Conservation (phyloP, 78 protist species). For the Polysphondylium violaceum region DNA sequence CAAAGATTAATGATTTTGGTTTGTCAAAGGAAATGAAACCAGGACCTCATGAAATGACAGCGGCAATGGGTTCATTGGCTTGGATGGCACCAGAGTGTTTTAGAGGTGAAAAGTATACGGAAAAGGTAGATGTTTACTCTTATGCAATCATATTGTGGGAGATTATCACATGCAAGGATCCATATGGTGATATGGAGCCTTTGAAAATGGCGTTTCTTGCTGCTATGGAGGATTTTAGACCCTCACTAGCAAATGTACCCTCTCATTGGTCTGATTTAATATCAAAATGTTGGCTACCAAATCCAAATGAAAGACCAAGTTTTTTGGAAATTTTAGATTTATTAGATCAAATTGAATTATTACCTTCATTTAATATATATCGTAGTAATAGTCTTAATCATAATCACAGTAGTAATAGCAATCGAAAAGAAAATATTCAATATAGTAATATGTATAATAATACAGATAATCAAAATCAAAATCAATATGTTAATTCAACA, state of each 20-base stretch:
- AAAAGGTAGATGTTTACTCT: slow-evolving; percentile 77
- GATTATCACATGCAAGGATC: slow-evolving; percentile 31
- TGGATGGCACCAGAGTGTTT: slow-evolving; percentile 86
- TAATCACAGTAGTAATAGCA: neutral
- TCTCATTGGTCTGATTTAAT: slow-evolving; percentile 9
- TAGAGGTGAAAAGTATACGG: slow-evolving; percentile 68
- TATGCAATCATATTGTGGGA: slow-evolving; percentile 74
- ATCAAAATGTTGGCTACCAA: slow-evolving; percentile 35
- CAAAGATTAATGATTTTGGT: slow-evolving; percentile 72
- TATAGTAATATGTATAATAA: neutral
- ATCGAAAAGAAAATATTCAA: neutral
- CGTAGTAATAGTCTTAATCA: neutral
- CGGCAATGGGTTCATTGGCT: slow-evolving; percentile 77
- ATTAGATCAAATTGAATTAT: slow-evolving; percentile 34
- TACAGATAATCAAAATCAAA: neutral
- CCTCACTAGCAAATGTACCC: slow-evolving; percentile 25
- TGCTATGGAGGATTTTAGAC: slow-evolving; percentile 59
- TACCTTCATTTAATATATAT: too few species aligned
- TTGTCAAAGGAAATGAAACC: slow-evolving; percentile 66
- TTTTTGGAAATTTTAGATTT: slow-evolving; percentile 40
- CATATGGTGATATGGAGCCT: slow-evolving; percentile 76
- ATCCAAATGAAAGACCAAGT: slow-evolving; percentile 47
- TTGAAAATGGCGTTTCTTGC: slow-evolving; percentile 67
- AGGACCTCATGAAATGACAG: slow-evolving; percentile 68
- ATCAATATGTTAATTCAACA: neutral